phyloP scores from a whole-genome alignment of 768 basidiomycete genomes.

The Phaeotremella skinneri region DNA sequence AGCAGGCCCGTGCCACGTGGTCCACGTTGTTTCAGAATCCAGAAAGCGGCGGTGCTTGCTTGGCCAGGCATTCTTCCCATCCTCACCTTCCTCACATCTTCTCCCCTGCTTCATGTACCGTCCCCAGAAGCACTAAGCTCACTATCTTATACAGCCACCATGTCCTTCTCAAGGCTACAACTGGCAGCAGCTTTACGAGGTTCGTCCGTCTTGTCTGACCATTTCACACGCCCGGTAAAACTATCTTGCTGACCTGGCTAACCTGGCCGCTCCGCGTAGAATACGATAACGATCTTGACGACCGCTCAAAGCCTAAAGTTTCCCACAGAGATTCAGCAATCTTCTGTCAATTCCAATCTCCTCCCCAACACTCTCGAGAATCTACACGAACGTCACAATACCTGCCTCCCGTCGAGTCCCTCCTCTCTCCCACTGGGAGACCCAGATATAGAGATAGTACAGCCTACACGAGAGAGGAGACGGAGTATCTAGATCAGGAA shows the following conservation, averaged over 20 bases:
- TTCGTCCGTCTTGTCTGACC: constrained; percentile 50
- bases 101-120: too few species aligned
- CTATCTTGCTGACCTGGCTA: not conserved
- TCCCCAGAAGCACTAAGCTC: too few species aligned
- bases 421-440: not conserved
- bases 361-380: constrained; percentile 7
- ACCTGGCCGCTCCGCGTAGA: constrained; percentile 56
- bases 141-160: constrained; percentile 14
- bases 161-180: constrained; percentile 74
- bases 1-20: too few species aligned
- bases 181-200: constrained; percentile 82
- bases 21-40: too few species aligned
- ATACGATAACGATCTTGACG: constrained; percentile 81
- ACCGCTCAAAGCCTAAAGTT: constrained; percentile 60
- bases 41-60: too few species aligned
- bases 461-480: not conserved
- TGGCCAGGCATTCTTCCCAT: too few species aligned
- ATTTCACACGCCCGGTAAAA: not conserved
- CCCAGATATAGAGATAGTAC: not conserved
- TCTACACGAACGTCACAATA: constrained; percentile 10
- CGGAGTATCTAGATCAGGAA: not conserved
- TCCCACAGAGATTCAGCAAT: constrained; percentile 31
- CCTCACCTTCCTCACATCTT: too few species aligned
- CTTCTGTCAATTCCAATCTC: constrained; percentile 21
- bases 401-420: constrained; percentile 8